A percentile compares a stretch with the other conserved stretches of the same genome.
Conservation (phyloP, 345 rosid genomes). For the Sapria himalayana region DNA sequence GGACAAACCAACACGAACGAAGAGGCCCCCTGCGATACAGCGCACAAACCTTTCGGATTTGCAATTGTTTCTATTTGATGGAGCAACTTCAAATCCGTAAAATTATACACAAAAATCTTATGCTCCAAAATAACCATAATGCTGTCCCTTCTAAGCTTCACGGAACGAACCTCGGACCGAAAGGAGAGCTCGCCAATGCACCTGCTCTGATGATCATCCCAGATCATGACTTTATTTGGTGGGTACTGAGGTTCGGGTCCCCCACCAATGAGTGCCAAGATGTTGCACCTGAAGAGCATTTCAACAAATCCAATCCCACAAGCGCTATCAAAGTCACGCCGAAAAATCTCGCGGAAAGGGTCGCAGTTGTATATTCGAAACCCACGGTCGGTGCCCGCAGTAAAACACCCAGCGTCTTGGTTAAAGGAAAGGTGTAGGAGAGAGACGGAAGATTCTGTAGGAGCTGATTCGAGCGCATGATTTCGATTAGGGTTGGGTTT, state of each 20-base stretch:
- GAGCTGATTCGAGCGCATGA: constrained; percentile 10
- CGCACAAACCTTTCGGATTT: constrained; percentile 81
- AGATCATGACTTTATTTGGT: constrained; percentile 72
- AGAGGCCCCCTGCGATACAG: constrained; percentile 59
- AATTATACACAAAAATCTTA: constrained; percentile 73
- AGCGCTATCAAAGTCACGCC: constrained; percentile 67
- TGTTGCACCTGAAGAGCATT: constrained; percentile 85
- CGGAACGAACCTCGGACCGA: constrained; percentile 69
- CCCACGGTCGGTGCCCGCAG: constrained; percentile 75
- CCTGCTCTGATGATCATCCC: constrained; percentile 84
- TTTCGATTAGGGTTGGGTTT: constrained; percentile 6
- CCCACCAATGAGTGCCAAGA: constrained; percentile 82
- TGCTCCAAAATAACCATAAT: constrained; percentile 63
- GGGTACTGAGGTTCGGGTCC: constrained; percentile 76
- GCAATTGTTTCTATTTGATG: constrained; percentile 82
- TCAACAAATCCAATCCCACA: constrained; percentile 61
- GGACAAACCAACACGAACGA: constrained; percentile 72
- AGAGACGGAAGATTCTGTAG: constrained; percentile 10
- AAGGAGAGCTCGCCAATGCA: constrained; percentile 81
- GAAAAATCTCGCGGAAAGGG: constrained; percentile 81
- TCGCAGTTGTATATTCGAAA: constrained; percentile 85
- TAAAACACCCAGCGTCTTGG: constrained; percentile 81
- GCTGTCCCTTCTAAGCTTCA: constrained; percentile 59
- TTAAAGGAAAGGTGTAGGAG: constrained; percentile 68
- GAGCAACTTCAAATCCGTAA: constrained; percentile 59